Base-by-base conservation (phyloP, 2,329 filamentous ascomycete species). In the Stemphylium lycopersici region DNA sequence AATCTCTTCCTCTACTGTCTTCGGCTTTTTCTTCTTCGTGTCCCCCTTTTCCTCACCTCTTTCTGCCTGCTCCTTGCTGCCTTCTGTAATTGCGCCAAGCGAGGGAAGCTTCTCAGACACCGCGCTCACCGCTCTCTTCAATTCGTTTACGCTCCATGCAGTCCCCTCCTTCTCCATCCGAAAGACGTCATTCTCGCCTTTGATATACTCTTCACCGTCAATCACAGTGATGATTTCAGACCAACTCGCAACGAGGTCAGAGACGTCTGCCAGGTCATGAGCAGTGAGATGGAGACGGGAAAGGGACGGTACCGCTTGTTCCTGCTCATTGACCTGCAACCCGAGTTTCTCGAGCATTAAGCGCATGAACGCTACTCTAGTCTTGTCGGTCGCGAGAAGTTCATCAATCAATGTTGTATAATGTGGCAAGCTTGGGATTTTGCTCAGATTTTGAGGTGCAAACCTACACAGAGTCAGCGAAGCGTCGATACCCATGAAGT, bases 281-380 rank as follows among this genome's bases (percentile, higher is more conserved):
- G 90, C 88, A 37, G 92, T 93, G 47, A 98, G 81, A 77, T 97
- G 91, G 43, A 97, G 80, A 63, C 82, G 85, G 58, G 93, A 96
- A 33, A 96, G 85, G 54, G 89, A 89, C 11, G 91, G 92, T 73
- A 92, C 84, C 63, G 84, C 81, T 64, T 86, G 81, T 64, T 84
- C 82, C 43, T 90, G 86, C 60, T 87, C 80, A 71, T 85, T 90
- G 47, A 93, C 87, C 53, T 88, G 84, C n/a, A 99, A 81, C 1
- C 90, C 91, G 10, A 99, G 81, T 69, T 95, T 96, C 13, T 78
- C 75, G 20, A 99, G 79, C 61, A 91, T 91, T 11, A 89, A 88
- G 63, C 88, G 91, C 59, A 98, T 76, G 66, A 99, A 97, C 38
- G 82, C 79, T 5, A 85, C 82, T 38, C 95, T 86, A 15, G 84